phyloP scores from a whole-genome alignment of 2,329 filamentous ascomycete species.

The Colletotrichum echinochloae region DNA sequence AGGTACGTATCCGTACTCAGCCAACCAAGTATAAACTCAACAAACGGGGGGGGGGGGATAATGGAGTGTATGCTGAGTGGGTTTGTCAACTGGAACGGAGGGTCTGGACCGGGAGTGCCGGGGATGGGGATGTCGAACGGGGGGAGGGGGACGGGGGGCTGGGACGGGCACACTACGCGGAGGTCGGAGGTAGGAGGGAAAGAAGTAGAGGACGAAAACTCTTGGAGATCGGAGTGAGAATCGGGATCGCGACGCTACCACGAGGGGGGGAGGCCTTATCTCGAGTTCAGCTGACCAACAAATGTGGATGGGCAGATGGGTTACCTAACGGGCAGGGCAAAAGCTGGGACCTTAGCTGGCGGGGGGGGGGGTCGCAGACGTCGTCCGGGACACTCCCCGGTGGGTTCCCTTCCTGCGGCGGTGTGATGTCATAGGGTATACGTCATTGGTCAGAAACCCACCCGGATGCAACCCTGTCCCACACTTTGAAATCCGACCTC shows the following conservation, averaged over 20 bases:
- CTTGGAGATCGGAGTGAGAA: slow-evolving; percentile 31
- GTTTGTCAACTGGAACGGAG: background rate
- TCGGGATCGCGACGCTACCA: slow-evolving; percentile 23
- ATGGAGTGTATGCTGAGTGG: background rate
- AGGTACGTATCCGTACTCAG: background rate
- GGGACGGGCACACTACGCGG: slow-evolving; percentile 17
- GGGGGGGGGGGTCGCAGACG: slow-evolving; percentile 15
- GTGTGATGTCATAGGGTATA: slow-evolving; percentile 39
- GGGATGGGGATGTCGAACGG: slow-evolving; percentile 28
- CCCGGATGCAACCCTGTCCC: slow-evolving; percentile 17
- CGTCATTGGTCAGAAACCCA: slow-evolving; percentile 32
- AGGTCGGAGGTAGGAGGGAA: slow-evolving; percentile 12
- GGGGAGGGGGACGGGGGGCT: too few species aligned
- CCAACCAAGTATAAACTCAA: background rate
- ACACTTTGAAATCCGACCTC: background rate
- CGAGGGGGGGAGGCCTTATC: slow-evolving; percentile 32
- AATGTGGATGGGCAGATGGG: too few species aligned
- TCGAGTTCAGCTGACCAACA: slow-evolving; percentile 29
- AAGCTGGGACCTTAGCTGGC: background rate
- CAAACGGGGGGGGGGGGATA: background rate
- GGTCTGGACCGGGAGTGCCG: background rate
- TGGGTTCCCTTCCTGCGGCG: slow-evolving; percentile 17
- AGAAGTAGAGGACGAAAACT: background rate
- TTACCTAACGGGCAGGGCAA: slow-evolving; percentile 11
- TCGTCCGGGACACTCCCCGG: slow-evolving; percentile 24